A percentile compares a stretch with the other conserved stretches of the same genome.
These are phyloP conservation scores for Aureobasidium pullulans DNA, from an alignment of 2,329 filamentous ascomycete species.

Conservation along the genomic window DNA sequence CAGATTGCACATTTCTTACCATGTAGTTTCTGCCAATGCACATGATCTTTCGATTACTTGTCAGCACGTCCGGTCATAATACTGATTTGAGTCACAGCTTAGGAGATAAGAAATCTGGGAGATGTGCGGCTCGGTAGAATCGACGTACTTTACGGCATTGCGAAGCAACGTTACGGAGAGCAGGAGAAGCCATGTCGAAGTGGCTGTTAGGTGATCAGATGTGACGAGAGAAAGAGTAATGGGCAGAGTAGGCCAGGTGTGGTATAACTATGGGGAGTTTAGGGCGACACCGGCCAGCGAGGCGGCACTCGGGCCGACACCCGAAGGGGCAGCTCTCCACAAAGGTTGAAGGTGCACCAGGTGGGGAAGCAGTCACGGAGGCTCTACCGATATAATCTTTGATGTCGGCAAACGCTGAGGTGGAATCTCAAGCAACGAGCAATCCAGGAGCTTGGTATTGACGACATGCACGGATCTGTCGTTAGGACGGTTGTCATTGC, in stretches of 20 bases:
- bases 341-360: no score
- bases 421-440: no score
- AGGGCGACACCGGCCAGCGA: background rate
- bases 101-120: background rate
- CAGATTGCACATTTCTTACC: background rate
- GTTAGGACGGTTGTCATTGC: no score
- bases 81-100: background rate
- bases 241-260: background rate
- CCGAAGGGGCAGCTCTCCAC: no score
- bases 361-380: background rate
- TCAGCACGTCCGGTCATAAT: background rate
- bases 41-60: slow-evolving; percentile 53
- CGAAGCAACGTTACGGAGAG: slow-evolving; percentile 9
- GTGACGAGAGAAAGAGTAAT: background rate
- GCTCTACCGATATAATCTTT: background rate
- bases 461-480: no score
- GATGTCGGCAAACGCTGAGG: no score
- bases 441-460: no score
- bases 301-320: background rate
- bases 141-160: slow-evolving; percentile 40
- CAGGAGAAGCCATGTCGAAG: slow-evolving; percentile 25
- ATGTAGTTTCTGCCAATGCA: slow-evolving; percentile 97
- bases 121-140: background rate
- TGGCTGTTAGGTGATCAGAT: background rate
- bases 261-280: background rate